These are phyloP conservation scores for Pulicaria dysenterica DNA, from an alignment of 129 eudicot species.

Conservation along the genomic window DNA sequence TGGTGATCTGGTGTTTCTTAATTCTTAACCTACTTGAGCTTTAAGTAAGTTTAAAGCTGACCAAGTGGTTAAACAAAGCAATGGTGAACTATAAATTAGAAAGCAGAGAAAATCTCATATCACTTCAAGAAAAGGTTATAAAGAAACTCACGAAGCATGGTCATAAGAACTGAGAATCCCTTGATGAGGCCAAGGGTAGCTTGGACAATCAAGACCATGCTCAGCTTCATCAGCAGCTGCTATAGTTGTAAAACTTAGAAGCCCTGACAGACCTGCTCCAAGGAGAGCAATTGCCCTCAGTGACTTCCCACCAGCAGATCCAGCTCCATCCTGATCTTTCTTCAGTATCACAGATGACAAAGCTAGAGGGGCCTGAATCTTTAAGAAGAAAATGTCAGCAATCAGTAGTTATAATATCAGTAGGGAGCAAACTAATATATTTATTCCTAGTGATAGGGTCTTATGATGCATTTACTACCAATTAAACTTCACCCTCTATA, in stretches of 20 bases:
- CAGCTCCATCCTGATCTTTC: conserved; percentile 66
- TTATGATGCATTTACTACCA: not conserved
- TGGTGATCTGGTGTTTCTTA: not conserved
- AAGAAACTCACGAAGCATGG: conserved; percentile 81
- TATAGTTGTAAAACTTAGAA: conserved; percentile 70
- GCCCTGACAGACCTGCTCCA: conserved; percentile 88
- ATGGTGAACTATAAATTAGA: not conserved
- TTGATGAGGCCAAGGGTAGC: conserved; percentile 95
- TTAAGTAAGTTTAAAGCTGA: conserved; percentile 19
- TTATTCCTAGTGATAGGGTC: not conserved
- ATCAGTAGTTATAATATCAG: not conserved
- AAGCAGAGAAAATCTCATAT: not conserved
- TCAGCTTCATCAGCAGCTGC: conserved; percentile 95
- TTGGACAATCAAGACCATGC: conserved; percentile 79
- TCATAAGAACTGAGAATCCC: conserved; percentile 96
- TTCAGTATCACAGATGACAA: conserved; percentile 58
- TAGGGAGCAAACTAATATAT: not conserved
- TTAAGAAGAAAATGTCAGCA: conserved; percentile 13
- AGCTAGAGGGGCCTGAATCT: conserved; percentile 64
- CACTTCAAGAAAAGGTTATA: not conserved
- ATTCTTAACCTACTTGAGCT: conserved; percentile 17
- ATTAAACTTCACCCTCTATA: too few relatives aligned
- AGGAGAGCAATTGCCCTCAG: conserved; percentile 74
- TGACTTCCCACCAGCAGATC: conserved; percentile 63
- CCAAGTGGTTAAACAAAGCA: conserved; percentile 13